A percentile compares a stretch with the other conserved stretches of the same genome.
phyloP scores from a whole-genome alignment of 257 asterid genomes.

The Scutellaria baicalensis region DNA sequence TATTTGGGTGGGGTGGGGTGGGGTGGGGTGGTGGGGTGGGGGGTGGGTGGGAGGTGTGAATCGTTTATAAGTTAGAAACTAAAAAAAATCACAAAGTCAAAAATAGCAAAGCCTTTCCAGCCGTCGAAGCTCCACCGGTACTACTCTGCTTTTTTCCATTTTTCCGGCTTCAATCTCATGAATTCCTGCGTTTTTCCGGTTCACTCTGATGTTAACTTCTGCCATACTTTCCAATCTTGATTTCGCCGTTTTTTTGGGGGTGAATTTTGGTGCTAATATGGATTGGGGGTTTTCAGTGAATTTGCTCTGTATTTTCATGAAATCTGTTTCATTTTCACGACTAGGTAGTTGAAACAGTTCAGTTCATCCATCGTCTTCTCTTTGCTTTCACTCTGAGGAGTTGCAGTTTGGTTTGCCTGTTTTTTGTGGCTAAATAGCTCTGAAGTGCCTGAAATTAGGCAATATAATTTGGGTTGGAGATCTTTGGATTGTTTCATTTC shows the following conservation, averaged over 20 bases:
- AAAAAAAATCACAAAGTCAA: conserved; percentile 9
- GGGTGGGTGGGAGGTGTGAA: no score
- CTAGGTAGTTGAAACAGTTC: background rate
- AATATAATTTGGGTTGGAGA: background rate
- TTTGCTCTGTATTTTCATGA: background rate
- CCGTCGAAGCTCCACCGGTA: conserved; percentile 13
- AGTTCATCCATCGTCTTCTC: background rate
- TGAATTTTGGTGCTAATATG: background rate
- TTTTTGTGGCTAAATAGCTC: background rate
- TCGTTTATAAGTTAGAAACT: background rate
- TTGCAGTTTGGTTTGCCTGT: background rate
- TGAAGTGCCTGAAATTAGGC: background rate
- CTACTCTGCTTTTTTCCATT: background rate
- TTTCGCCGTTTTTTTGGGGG: background rate
- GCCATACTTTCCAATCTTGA: conserved; percentile 7
- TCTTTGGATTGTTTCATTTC: background rate
- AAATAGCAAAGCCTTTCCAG: background rate
- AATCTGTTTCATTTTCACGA: background rate
- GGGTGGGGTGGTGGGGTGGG: no score
- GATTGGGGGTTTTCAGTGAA: no score
- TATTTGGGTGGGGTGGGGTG: no score
- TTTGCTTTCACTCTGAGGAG: background rate
- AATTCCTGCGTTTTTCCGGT: background rate
- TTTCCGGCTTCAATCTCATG: background rate
- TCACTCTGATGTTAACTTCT: background rate